Base-by-base conservation (phyloP, 2,329 filamentous ascomycete genomes). In the Trichoderma sp. region DNA sequence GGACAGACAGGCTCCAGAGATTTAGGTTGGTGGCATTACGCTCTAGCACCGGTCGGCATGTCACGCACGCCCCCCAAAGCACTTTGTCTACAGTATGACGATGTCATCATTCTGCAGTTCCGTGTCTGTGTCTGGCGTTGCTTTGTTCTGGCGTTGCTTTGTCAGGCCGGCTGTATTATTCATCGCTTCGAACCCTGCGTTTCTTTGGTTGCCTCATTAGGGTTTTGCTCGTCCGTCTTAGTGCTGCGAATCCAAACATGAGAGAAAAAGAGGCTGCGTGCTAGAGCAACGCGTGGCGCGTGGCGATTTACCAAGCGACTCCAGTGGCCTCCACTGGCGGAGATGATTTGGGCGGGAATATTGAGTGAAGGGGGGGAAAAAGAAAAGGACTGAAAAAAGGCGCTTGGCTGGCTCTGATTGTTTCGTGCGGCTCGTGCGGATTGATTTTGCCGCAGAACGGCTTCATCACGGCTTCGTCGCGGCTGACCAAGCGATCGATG, bases 1-100 rank as follows among this genome's bases (percentile, higher is more conserved):
- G 32, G 63, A 47, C 63, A 36, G 28, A 26, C 43, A 34, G 62
- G 62, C 62, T 65, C 62, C 62, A 53, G 43, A 65, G 64, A 61
- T 34, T 68, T 59, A 58, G 53, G 50, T 68, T 61, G 66, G 66
- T 68, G 55, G 66, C 66, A 50, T 59, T 59, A 61, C 17, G 28
- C 66, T 68, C 53, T 61, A 17, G 65, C 55, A 68, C 43, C 36
- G 55, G 36, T 34, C 3, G 55, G 47, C n/a, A 68, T 59, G 66
- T 50, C 55, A 59, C 55, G 20, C 66, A 47, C 66, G 23, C 65
- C 53, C 50, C 11, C 20, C 34, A 50, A 50, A 53, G 47, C 15
- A 17, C 26, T 17, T 12, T 30, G 50, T 20, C 28, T 34, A 47
- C 39, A 43, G 39, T n/a, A 43, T n/a, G 39, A 43, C 39, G 39